A percentile compares a stretch with the other conserved stretches of the same genome.
phyloP scores from a whole-genome alignment of 176 grass and related monocot species.

The Zea luxurians region DNA sequence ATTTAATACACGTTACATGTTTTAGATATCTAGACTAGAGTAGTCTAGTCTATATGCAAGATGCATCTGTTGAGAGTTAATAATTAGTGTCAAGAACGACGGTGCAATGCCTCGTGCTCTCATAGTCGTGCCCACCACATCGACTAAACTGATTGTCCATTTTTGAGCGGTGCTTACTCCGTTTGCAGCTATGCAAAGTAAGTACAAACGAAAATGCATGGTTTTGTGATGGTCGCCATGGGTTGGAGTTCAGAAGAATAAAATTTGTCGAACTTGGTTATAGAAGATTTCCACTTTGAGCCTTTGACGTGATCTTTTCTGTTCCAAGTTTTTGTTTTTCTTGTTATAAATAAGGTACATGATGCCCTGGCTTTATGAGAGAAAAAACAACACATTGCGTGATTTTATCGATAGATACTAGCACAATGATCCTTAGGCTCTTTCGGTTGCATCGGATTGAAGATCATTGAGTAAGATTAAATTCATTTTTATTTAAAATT shows the following conservation, averaged over 20 bases:
- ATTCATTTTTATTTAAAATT: no score
- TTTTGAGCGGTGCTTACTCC: neutral
- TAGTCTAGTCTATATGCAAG: neutral
- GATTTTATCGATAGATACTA: no score
- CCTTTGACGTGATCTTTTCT: neutral
- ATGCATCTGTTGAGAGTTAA: neutral
- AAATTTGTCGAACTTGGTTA: neutral
- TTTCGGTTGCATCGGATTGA: no score
- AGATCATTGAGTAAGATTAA: no score
- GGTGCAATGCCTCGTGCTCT: neutral
- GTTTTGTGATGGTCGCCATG: neutral
- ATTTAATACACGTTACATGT: neutral
- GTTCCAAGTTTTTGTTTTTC: neutral
- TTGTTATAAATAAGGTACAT: no score
- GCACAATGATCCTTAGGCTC: no score
- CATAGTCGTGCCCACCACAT: conserved; percentile 30
- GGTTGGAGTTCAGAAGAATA: neutral
- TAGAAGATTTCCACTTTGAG: neutral
- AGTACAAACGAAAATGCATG: neutral
- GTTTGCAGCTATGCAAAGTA: neutral
- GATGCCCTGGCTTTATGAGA: no score
- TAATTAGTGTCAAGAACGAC: neutral
- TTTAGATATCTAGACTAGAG: neutral
- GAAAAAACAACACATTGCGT: no score
- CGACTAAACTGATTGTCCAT: neutral